A percentile compares a stretch with the other conserved stretches of the same genome.
These are phyloP conservation scores for Saccharomycopsis schoenii DNA, from an alignment of 805 yeast species.

Conservation along the genomic window DNA sequence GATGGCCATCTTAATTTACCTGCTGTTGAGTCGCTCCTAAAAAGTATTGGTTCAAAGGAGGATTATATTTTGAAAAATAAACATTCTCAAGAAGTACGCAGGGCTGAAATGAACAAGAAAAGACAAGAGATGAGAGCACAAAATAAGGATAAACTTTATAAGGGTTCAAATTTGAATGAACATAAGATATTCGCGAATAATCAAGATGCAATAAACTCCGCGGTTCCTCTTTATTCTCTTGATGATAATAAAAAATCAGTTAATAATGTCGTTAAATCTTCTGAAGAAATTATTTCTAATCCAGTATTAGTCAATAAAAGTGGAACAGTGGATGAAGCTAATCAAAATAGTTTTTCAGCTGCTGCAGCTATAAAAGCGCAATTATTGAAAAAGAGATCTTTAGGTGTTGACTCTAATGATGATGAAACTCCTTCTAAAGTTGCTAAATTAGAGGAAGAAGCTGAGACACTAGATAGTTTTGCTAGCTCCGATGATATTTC, in stretches of 20 bases:
- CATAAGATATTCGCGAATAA: constrained; percentile 15
- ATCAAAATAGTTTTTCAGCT: constrained; percentile 28
- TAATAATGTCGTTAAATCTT: constrained; percentile 24
- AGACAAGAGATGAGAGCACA: constrained; percentile 40
- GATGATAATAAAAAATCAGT: constrained; percentile 5
- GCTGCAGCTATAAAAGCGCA: constrained; percentile 35
- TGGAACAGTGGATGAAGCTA: constrained; percentile 28
- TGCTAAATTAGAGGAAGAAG: constrained; percentile 4
- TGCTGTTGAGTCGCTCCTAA: constrained; percentile 65
- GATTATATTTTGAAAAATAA: constrained; percentile 64
- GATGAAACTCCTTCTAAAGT: constrained; percentile 1
- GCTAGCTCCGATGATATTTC: constrained; percentile 14
- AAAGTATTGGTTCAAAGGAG: constrained; percentile 61
- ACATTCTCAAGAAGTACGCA: constrained; percentile 59
- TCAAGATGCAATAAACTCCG: constrained; percentile 9
- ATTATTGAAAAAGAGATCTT: constrained; percentile 21
- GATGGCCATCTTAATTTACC: constrained; percentile 76
- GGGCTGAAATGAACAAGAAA: constrained; percentile 55
- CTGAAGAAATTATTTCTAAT: constrained; percentile 4
- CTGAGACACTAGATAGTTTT: constrained; percentile 3
- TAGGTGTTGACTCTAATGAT: background rate
- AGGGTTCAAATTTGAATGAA: constrained; percentile 13
- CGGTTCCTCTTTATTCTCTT: constrained; percentile 14
- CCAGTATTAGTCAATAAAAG: constrained; percentile 2
- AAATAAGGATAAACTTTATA: constrained; percentile 25